Evolutionary conservation across 768 basidiomycete genomes (phyloP).

Genomic region (Phanerodontia chrysosporium): DNA sequence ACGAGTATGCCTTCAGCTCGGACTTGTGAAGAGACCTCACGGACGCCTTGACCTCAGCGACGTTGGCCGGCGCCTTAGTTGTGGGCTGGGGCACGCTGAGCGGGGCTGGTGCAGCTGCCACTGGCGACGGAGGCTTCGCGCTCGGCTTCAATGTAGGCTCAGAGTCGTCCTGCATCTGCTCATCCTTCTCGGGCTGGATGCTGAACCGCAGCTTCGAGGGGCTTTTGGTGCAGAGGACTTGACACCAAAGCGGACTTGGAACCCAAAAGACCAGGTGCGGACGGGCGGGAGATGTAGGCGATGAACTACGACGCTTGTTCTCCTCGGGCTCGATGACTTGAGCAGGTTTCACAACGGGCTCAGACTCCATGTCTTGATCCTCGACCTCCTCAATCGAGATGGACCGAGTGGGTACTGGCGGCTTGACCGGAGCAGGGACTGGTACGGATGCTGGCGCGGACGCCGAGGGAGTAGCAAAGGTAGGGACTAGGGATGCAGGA

Average conservation of each 20-base stretch:
- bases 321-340: constrained; percentile 39
- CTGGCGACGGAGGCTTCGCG: background rate
- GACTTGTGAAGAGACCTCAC: constrained; percentile 26
- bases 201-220: constrained; percentile 78
- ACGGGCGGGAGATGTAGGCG: constrained; percentile 3
- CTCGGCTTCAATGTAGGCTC: background rate
- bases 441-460: background rate
- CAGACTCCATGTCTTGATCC: constrained; percentile 26
- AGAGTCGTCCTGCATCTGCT: constrained; percentile 17
- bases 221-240: constrained; percentile 66
- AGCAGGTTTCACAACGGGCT: constrained; percentile 25
- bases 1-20: constrained; percentile 33
- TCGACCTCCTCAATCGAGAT: constrained; percentile 29
- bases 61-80: constrained; percentile 8
- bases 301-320: background rate
- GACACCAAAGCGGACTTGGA: constrained; percentile 13
- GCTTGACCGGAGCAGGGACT: background rate
- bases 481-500: background rate
- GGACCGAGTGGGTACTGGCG: background rate
- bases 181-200: constrained; percentile 53
- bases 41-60: constrained; percentile 20
- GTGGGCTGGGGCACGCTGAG: constrained; percentile 12
- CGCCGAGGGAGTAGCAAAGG: background rate
- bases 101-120: constrained; percentile 20
- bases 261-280: constrained; percentile 6